Evolutionary conservation across 805 yeast species (phyloP).

Genomic region (Phaffomyces thermotolerans): DNA sequence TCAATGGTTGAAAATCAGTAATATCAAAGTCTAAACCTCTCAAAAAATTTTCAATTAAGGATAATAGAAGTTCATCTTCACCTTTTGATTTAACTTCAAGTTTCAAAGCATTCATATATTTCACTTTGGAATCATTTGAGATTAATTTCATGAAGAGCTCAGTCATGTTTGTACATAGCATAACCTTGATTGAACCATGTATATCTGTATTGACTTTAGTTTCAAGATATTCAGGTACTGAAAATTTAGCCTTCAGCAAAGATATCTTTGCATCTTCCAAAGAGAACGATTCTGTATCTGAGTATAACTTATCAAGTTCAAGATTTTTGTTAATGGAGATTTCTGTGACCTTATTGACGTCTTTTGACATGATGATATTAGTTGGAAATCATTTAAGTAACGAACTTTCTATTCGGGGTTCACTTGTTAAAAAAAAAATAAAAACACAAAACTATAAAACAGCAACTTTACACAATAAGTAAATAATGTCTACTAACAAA

Average conservation of each 20-base stretch:
- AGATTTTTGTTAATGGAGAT: too few relatives aligned
- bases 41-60: conserved; percentile 22
- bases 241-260: background rate
- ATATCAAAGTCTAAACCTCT: conserved; percentile 20
- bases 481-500: conserved; percentile 13
- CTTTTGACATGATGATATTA: background rate
- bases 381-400: too few relatives aligned
- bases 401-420: too few relatives aligned
- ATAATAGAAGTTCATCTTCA: background rate
- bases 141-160: background rate
- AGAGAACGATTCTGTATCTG: background rate
- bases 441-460: background rate
- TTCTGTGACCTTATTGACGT: too few relatives aligned
- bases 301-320: conserved; percentile 1
- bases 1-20: conserved; percentile 8
- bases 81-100: conserved; percentile 1
- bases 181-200: conserved; percentile 1
- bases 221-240: background rate
- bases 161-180: background rate
- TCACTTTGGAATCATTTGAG: conserved; percentile 4
- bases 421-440: too few relatives aligned
- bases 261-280: background rate
- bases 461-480: background rate
- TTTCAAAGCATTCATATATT: conserved; percentile 7
- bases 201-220: conserved; percentile 5